Conservation (phyloP, 1,284 basidiomycete genomes). For the Fomitopsis schrenkii region DNA sequence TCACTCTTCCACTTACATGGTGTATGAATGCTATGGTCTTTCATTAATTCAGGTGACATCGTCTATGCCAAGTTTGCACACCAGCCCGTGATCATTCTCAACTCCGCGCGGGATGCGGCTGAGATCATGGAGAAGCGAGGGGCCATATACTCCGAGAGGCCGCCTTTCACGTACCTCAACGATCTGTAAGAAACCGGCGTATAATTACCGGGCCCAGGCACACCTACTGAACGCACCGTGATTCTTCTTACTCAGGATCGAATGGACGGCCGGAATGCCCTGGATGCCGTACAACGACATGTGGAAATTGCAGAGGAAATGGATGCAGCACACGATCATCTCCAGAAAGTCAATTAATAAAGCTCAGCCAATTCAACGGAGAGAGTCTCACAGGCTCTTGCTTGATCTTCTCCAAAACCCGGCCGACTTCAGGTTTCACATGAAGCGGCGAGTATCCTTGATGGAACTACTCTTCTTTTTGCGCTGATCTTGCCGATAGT, state of each 20-base stretch:
- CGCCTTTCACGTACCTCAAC: constrained; percentile 22
- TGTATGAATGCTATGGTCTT: not conserved
- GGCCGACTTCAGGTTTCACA: constrained; percentile 18
- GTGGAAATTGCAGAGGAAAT: constrained; percentile 26
- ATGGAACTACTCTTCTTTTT: too few relatives aligned
- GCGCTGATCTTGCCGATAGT: constrained; percentile 4
- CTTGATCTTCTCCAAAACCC: constrained; percentile 18
- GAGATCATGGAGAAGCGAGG: constrained; percentile 40
- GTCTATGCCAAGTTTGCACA: constrained; percentile 32
- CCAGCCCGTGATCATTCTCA: constrained; percentile 32
- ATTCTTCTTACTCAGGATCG: not conserved
- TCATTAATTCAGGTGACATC: constrained; percentile 26
- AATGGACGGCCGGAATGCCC: constrained; percentile 18
- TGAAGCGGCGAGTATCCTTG: constrained; percentile 17
- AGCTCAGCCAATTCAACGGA: constrained; percentile 22
- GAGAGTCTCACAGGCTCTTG: constrained; percentile 25
- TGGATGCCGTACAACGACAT: constrained; percentile 23
- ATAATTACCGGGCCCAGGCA: not conserved
- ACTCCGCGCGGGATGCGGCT: constrained; percentile 28
- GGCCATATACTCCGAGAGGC: constrained; percentile 36
- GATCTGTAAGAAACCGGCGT: constrained; percentile 22
- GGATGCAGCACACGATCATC: constrained; percentile 26
- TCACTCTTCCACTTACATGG: too few relatives aligned
- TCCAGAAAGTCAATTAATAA: constrained; percentile 14
- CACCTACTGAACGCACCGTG: not conserved